Evolutionary conservation across 208 protist species (phyloP).

Genomic region (Leishmania major): DNA sequence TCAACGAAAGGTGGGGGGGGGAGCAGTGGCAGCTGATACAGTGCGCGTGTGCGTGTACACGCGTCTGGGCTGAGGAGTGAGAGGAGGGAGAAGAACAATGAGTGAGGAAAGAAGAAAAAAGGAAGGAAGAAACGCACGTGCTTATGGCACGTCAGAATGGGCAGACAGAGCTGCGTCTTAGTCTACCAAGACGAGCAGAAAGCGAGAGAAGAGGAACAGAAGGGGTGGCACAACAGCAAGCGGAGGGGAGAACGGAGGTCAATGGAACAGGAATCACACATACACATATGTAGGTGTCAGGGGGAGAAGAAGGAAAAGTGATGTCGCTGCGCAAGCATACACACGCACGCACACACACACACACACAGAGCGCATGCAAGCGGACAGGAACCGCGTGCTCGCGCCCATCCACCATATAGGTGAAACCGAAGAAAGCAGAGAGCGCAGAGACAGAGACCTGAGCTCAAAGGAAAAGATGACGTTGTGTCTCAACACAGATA

Average conservation of each 20-base stretch:
- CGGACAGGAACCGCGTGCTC: neutral
- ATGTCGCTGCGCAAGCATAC: neutral
- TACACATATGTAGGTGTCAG: too few species aligned
- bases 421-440: neutral
- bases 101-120: neutral
- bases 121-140: neutral
- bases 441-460: neutral
- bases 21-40: neutral
- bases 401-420: neutral
- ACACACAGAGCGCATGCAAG: neutral
- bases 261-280: too few species aligned
- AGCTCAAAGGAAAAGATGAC: neutral
- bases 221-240: too few species aligned
- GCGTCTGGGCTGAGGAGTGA: neutral
- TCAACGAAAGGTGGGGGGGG: neutral
- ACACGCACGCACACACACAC: neutral
- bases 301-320: neutral
- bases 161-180: neutral
- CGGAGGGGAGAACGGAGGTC: too few species aligned
- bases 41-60: neutral
- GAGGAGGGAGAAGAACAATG: neutral
- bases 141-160: neutral
- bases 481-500: neutral
- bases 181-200: neutral
- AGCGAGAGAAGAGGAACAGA: neutral